Conservation (phyloP, 2,329 filamentous ascomycete species). For the Xylaria sp. region DNA sequence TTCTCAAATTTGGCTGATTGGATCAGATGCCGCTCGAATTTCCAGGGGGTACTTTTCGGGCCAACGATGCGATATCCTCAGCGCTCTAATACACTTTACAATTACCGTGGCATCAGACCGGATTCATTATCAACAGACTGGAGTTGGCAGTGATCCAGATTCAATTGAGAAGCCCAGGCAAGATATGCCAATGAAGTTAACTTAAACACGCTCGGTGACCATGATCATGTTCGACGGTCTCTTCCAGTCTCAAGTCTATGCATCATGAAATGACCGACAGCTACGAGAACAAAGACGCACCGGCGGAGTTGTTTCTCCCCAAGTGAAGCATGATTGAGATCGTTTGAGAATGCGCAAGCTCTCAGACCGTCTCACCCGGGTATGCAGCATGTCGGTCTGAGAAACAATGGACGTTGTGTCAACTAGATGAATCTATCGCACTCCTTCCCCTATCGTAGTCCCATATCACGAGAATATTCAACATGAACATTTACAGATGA, state of each 20-base stretch:
- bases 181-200: neutral
- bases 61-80: too few species aligned
- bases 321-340: neutral
- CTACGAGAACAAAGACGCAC: neutral
- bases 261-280: neutral
- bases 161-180: neutral
- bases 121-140: neutral
- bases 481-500: neutral
- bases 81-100: too few species aligned
- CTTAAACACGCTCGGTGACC: neutral
- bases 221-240: neutral
- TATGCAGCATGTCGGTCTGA: neutral
- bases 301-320: neutral
- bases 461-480: neutral
- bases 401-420: neutral
- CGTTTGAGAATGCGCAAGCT: neutral
- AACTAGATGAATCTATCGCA: neutral
- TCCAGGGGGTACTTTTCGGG: too few species aligned
- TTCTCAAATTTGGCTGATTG: neutral
- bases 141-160: neutral
- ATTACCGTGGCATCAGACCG: neutral
- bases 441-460: neutral
- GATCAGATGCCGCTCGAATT: neutral
- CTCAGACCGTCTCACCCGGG: neutral
- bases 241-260: neutral